These are phyloP conservation scores for Candida pseudoglaebosa DNA, from an alignment of 805 yeast genomes.

Conservation along the genomic window DNA sequence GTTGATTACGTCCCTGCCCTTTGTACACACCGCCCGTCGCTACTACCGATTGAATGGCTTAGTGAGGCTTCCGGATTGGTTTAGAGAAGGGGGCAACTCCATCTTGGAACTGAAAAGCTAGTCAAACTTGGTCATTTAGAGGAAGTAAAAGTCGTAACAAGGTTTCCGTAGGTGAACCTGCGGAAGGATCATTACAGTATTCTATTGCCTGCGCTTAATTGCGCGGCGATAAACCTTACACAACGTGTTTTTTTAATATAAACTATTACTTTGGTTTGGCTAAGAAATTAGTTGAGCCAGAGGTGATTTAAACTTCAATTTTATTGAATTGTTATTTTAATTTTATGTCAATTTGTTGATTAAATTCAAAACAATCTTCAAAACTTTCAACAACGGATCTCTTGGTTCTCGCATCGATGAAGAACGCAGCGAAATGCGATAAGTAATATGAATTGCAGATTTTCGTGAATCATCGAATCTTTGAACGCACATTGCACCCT, in stretches of 20 bases:
- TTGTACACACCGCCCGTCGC: constrained; percentile 42
- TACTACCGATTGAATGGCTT: constrained; percentile 45
- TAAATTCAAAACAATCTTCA: constrained; percentile 17
- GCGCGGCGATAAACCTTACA: constrained; percentile 19
- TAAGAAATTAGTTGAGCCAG: constrained; percentile 8
- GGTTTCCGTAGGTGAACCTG: constrained; percentile 42
- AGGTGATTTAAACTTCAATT: constrained; percentile 8
- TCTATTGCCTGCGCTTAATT: constrained; percentile 23
- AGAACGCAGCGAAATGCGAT: constrained; percentile 45
- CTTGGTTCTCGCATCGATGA: constrained; percentile 32
- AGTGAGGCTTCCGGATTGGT: constrained; percentile 39
- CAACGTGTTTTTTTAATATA: constrained; percentile 8
- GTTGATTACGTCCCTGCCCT: constrained; percentile 46
- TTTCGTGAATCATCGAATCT: constrained; percentile 34
- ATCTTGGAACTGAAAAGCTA: constrained; percentile 31
- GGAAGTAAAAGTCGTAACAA: constrained; percentile 44
- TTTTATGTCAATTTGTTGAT: constrained; percentile 7
- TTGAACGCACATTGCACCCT: constrained; percentile 46
- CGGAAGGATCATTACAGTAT: constrained; percentile 38
- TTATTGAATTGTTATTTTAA: constrained; percentile 4
- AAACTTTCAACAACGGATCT: constrained; percentile 13
- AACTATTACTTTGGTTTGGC: constrained; percentile 10
- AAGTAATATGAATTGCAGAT: constrained; percentile 32
- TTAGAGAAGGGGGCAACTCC: constrained; percentile 32
- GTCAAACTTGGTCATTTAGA: constrained; percentile 44